Evolutionary conservation across 768 basidiomycete genomes (phyloP), one percentile per base, ranked within the genome.

Genomic region (Saitozyma podzolica): DNA sequence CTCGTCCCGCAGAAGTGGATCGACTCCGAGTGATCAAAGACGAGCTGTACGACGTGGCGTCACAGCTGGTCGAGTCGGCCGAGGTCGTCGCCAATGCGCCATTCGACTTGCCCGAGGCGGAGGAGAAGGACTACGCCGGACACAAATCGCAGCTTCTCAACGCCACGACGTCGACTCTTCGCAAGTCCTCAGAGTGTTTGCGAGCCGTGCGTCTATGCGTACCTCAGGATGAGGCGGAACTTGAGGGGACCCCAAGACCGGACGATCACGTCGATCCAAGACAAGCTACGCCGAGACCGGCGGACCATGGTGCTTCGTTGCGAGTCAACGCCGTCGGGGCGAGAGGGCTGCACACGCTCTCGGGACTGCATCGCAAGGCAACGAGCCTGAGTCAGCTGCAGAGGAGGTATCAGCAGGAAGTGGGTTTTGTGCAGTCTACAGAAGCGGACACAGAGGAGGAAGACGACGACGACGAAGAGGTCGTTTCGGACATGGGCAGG

Each of bases 181-280:
- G 91, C 75, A 87, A 90, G 37, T 92, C 91, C 39, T 87, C 89
- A 10, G 93, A 96, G 65, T 95, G 92, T 78, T 88, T 92, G 48
- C 84, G 87, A 8, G 86, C 90, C 29, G 90, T 94, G 68, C 91
- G 89, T 80, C 84, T 88, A 63, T 93, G 91, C 74, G 80, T 94
- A 59, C 62, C 67, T 86, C 84, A 74, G 84, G 87, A 55, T 82
- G 87, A 19, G 10, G 52, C 48, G 40, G 57, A n/a, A 41, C 42
- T 54, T 56, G 3, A 56, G n/a, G 60, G 64, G 13, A 61, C 61
- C 20, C 67, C 66, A 16, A 45, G 62, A 60, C 87, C 88, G 70
- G 83, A 83, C 45, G 9, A 87, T 89, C 73, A 79, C 89, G 64
- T 29, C 29, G 29, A 29, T 29, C 29, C 29, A 2, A 29, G 83